These are phyloP conservation scores for Heritiera fomes DNA, from an alignment of 345 rosid species.

Conservation along the genomic window DNA sequence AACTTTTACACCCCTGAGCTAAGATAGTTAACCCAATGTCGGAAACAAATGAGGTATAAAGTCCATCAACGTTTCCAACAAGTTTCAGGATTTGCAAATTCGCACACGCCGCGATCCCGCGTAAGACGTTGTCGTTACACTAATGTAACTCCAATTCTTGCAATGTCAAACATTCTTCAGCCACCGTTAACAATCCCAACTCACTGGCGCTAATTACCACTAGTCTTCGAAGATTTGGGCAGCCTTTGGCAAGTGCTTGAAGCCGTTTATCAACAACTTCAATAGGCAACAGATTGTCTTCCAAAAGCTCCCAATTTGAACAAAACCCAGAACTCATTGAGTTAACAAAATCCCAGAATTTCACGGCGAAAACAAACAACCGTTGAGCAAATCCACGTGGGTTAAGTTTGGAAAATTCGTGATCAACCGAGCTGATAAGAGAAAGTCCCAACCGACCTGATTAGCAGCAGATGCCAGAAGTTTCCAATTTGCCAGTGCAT, in stretches of 20 bases:
- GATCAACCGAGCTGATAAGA: conserved; percentile 63
- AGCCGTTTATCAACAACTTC: conserved; percentile 67
- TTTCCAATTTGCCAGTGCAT: neutral
- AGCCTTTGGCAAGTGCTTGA: conserved; percentile 50
- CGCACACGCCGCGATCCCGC: conserved; percentile 76
- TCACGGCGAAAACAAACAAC: conserved; percentile 50
- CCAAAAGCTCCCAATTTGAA: conserved; percentile 39
- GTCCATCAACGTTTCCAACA: conserved; percentile 63
- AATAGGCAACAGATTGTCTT: conserved; percentile 60
- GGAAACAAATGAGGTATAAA: conserved; percentile 63
- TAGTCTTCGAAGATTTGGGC: conserved; percentile 70
- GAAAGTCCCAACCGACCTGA: conserved; percentile 60
- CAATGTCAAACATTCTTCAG: conserved; percentile 63
- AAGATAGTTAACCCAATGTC: conserved; percentile 90
- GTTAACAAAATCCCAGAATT: conserved; percentile 60
- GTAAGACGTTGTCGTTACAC: conserved; percentile 67
- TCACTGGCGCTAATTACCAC: conserved; percentile 69
- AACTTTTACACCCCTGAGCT: conserved; percentile 88
- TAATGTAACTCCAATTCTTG: conserved; percentile 82
- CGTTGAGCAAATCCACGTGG: conserved; percentile 55
- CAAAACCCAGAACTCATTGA: conserved; percentile 45
- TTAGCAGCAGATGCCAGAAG: neutral
- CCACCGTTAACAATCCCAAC: conserved; percentile 61
- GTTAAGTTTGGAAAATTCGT: conserved; percentile 71
- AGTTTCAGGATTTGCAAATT: conserved; percentile 84